Base-by-base conservation (phyloP, 352 stramenopile species). In the Blastocystis sp. region DNA sequence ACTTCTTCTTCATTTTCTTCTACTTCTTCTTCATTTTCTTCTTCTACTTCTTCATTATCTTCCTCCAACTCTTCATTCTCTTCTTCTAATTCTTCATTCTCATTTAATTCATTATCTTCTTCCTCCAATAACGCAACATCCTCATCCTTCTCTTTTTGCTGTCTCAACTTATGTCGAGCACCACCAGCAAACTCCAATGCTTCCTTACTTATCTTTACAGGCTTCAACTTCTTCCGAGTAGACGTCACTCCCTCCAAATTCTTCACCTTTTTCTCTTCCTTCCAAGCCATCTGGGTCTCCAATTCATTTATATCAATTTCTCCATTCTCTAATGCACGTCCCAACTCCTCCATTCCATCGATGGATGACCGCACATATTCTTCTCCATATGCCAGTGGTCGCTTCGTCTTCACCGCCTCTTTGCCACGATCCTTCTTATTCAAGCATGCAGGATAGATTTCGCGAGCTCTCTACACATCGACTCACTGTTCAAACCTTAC, bases 371-470 rank as follows among this genome's bases (percentile, higher is more conserved):
- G 92, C 1, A 96, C 95, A 29, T 96, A 94, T 18, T 95, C 90
- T 87, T 98, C 95, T 90, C 97, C 94, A 91, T 94, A 96, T 29
- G 91, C 91, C 79, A 92, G 89, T 13, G 93, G 91, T 47, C 53
- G 66, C 7, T 55, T 64, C 61, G 45, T 90, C 61, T 93, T 92
- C 55, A 94, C 91, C 90, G 95, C 94, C 90, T 95, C 94, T 76
- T 98, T 96, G 70, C 97, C 97, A 59, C 97, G 93, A 91, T 98
- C 93, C 91, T 98, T 98, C 56, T 94, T 95, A 92, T 97, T 95
- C n/a, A 99, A 93, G 23, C 98, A 91, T 23, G 91, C 92, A 8
- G 97, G 97, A 91, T 98, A 94, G 66, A 97, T 94, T 88, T 98
- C 95, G 43, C 96, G 93, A 6, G 62, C 76, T 23, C 76, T 68